A percentile compares a stretch with the other conserved stretches of the same genome.
Evolutionary conservation across 345 rosid species (phyloP).

Genomic region (Chamaenerion angustifolium): DNA sequence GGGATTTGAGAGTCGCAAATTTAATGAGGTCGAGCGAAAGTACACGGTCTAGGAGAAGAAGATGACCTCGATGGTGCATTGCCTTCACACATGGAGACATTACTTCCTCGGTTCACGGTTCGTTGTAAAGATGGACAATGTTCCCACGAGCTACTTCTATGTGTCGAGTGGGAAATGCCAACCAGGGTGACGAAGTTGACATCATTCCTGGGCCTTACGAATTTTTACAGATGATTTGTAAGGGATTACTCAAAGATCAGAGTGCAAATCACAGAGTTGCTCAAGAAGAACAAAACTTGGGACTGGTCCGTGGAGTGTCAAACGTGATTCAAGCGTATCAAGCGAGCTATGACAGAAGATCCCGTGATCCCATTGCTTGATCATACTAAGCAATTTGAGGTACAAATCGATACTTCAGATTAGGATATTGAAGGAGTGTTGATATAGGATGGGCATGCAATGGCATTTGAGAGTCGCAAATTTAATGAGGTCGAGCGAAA

Average conservation of each 20-base stretch:
- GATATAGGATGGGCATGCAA: not conserved
- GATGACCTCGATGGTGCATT: not conserved
- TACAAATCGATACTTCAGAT: not conserved
- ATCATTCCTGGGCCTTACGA: not conserved
- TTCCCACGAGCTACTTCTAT: constrained; percentile 4
- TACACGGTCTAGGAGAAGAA: constrained; percentile 2
- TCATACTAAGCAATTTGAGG: not conserved
- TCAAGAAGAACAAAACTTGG: not conserved
- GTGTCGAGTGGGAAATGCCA: no score
- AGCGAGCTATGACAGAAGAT: not conserved
- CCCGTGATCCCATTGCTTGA: not conserved
- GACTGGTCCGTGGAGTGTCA: not conserved
- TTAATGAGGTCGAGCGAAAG: not conserved
- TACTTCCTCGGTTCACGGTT: not conserved
- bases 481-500: not conserved
- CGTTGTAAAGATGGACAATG: not conserved
- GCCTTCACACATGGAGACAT: not conserved
- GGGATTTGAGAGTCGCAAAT: not conserved
- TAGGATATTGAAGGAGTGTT: not conserved
- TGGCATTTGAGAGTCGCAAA: not conserved
- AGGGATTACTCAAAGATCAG: not conserved
- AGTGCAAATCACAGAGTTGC: no score
- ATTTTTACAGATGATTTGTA: constrained; percentile 1
- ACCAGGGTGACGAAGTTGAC: no score
- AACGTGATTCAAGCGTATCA: not conserved